phyloP scores from a whole-genome alignment of 768 basidiomycete species.

The Boletus tomentosulus region DNA sequence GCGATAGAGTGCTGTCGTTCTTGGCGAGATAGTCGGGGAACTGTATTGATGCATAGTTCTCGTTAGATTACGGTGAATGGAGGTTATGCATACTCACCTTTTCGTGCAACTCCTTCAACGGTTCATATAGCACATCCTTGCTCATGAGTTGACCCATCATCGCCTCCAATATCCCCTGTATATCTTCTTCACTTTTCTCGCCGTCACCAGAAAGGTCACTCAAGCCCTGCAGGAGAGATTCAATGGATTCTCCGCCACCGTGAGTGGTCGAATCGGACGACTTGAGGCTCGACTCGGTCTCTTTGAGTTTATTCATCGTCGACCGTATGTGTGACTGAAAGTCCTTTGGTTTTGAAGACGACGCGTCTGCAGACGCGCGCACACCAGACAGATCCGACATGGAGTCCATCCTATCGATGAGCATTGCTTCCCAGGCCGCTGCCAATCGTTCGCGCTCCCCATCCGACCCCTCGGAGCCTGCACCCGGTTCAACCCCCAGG shows the following conservation, averaged over 20 bases:
- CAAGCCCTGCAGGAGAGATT: slow-evolving; percentile 40
- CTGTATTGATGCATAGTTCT: slow-evolving; percentile 32
- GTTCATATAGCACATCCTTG: slow-evolving; percentile 64
- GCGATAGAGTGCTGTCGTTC: slow-evolving; percentile 48
- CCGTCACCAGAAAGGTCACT: slow-evolving; percentile 36
- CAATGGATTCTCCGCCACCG: slow-evolving; percentile 36
- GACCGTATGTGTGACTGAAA: slow-evolving; percentile 71
- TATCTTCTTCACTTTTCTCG: slow-evolving; percentile 43
- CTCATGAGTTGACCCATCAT: slow-evolving; percentile 42
- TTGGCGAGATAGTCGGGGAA: slow-evolving; percentile 73
- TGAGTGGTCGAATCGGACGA: slow-evolving; percentile 12
- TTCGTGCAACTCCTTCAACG: slow-evolving; percentile 66
- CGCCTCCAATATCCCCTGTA: slow-evolving; percentile 67
- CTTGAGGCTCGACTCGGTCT: slow-evolving; percentile 48
- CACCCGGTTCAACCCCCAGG: slow-evolving; percentile 13
- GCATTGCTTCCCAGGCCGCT: slow-evolving; percentile 69
- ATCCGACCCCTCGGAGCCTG: slow-evolving; percentile 8
- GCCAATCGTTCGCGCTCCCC: slow-evolving; percentile 40
- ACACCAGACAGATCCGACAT: slow-evolving; percentile 9
- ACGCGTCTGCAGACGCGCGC: background rate
- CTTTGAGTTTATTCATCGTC: slow-evolving; percentile 70
- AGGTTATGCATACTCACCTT: slow-evolving; percentile 13
- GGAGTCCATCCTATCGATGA: slow-evolving; percentile 56
- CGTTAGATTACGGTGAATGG: background rate
- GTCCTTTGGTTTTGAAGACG: slow-evolving; percentile 26